Conservation (phyloP, 2,329 filamentous ascomycete species). For the Keithomyces neogunnii region DNA sequence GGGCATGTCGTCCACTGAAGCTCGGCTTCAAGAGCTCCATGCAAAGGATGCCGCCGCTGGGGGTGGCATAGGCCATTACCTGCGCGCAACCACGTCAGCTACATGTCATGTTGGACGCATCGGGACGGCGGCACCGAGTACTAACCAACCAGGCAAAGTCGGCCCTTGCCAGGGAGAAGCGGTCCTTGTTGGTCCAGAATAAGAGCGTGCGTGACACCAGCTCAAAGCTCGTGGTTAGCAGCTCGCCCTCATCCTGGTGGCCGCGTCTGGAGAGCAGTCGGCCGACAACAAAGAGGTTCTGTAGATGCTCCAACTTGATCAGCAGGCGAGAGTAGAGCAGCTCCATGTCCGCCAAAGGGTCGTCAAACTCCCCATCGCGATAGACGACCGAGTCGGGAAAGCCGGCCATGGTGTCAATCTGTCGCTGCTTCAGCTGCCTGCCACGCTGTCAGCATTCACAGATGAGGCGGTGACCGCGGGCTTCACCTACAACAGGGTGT, state of each 20-base stretch:
- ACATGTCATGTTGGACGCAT: too few species aligned
- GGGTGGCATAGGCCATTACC: conserved; percentile 37
- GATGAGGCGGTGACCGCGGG: too few species aligned
- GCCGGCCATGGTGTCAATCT: too few species aligned
- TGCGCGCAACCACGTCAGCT: too few species aligned
- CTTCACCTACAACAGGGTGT: not conserved
- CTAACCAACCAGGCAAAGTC: conserved; percentile 36
- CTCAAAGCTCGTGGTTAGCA: conserved; percentile 35
- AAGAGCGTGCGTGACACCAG: conserved; percentile 35
- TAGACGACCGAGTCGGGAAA: too few species aligned
- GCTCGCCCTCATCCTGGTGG: conserved; percentile 26
- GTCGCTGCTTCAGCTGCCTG: too few species aligned
- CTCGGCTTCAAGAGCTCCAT: conserved; percentile 30
- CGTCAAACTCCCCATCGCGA: too few species aligned
- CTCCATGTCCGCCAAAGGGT: too few species aligned
- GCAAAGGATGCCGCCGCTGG: conserved; percentile 38
- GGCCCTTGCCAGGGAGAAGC: conserved; percentile 26
- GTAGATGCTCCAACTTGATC: conserved; percentile 38
- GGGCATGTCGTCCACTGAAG: not conserved
- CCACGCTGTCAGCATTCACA: too few species aligned
- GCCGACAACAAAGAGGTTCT: conserved; percentile 50
- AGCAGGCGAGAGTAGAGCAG: conserved; percentile 34
- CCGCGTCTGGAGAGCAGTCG: conserved; percentile 30
- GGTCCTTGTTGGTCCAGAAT: conserved; percentile 38
- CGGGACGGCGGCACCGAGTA: too few species aligned